Evolutionary conservation across 2,329 filamentous ascomycete species (phyloP).

Genomic region (Xylariales sp.): DNA sequence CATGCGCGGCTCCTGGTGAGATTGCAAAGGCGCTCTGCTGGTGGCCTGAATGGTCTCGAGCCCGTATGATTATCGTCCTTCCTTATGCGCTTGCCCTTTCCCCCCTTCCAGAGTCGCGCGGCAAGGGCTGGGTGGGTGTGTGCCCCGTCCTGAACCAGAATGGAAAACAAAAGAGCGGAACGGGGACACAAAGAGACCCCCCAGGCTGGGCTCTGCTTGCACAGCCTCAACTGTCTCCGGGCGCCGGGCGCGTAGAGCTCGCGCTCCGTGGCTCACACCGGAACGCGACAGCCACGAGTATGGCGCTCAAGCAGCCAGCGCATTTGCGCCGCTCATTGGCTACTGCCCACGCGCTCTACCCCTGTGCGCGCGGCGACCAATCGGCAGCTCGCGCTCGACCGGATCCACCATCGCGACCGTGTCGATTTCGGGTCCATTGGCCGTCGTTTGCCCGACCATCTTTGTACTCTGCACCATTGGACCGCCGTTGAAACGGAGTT

Average conservation of each 20-base stretch:
- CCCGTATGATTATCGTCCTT: slow-evolving; percentile 16
- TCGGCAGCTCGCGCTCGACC: slow-evolving; percentile 2
- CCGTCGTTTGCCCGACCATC: slow-evolving; percentile 1
- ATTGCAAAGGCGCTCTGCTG: too few relatives aligned
- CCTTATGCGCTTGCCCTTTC: slow-evolving; percentile 8
- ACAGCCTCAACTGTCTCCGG: slow-evolving; percentile 2
- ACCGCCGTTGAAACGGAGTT: too few relatives aligned
- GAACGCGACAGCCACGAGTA: neutral
- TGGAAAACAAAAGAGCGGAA: too few relatives aligned
- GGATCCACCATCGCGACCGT: slow-evolving; percentile 8
- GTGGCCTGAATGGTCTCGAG: slow-evolving; percentile 5
- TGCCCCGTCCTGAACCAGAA: too few relatives aligned
- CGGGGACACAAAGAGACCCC: too few relatives aligned
- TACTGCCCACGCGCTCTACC: slow-evolving; percentile 7
- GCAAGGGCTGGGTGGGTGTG: neutral
- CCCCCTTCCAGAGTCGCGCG: neutral
- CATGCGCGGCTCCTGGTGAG: slow-evolving; percentile 13
- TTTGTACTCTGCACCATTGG: too few relatives aligned
- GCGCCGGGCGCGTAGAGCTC: neutral
- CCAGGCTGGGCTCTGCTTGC: neutral
- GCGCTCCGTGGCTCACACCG: slow-evolving; percentile 1
- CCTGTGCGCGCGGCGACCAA: slow-evolving; percentile 9
- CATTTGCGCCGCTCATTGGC: slow-evolving; percentile 5
- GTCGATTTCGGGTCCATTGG: slow-evolving; percentile 12
- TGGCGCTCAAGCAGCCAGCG: neutral